Conservation (phyloP, 768 basidiomycete genomes). For the Serendipita indica region DNA sequence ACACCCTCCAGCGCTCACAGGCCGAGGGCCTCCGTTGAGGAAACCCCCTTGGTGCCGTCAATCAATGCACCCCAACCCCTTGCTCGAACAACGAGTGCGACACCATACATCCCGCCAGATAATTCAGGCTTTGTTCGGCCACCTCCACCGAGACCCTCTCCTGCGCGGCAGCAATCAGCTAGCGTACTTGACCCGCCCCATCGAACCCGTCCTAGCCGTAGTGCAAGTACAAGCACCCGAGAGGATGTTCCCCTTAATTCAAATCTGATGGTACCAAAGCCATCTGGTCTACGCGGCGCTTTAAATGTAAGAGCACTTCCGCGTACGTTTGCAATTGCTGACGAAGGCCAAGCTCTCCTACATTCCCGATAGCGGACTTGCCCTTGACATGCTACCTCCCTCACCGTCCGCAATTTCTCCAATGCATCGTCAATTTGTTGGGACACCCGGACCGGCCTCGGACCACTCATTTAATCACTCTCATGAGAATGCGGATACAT, state of each 20-base stretch:
- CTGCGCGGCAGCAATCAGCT: neutral
- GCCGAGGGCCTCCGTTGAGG: neutral
- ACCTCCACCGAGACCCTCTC: neutral
- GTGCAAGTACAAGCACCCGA: neutral
- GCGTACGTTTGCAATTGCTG: neutral
- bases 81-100: neutral
- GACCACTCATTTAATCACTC: conserved; percentile 27
- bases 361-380: neutral
- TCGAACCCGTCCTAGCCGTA: neutral
- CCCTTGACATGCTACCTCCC: conserved; percentile 49
- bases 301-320: neutral
- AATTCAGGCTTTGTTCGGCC: conserved; percentile 2
- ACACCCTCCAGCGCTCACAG: neutral
- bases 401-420: conserved; percentile 41
- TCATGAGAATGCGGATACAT: neutral
- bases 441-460: conserved; percentile 25
- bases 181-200: neutral
- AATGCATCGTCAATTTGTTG: conserved; percentile 25
- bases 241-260: neutral
- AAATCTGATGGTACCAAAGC: neutral
- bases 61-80: neutral
- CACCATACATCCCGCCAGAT: neutral
- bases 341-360: neutral
- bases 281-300: neutral
- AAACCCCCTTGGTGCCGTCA: neutral